A percentile compares a stretch with the other conserved stretches of the same genome.
Evolutionary conservation across 2,329 filamentous ascomycete genomes (phyloP).

Genomic region (Onygena corvina): DNA sequence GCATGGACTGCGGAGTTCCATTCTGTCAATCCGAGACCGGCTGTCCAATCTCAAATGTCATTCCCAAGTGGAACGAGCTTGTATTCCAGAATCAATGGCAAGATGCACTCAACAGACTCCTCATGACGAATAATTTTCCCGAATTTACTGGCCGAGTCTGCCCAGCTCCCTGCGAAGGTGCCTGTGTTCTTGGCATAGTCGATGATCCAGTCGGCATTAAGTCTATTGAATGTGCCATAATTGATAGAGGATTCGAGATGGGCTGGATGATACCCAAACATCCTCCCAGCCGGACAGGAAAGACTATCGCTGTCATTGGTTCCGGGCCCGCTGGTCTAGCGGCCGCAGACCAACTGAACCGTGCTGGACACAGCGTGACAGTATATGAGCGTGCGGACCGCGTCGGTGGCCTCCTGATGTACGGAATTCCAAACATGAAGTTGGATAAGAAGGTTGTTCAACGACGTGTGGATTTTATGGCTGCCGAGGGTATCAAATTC

Average conservation of each 20-base stretch:
- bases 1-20: conserved; percentile 97
- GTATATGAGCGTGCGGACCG: conserved; percentile 90
- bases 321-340: conserved; percentile 88
- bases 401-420: conserved; percentile 86
- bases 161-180: conserved; percentile 90
- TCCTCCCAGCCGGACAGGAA: conserved; percentile 70
- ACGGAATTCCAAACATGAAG: conserved; percentile 99
- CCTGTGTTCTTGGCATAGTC: conserved; percentile 91
- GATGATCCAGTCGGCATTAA: conserved; percentile 97
- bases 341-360: conserved; percentile 85
- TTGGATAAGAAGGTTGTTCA: conserved; percentile 96
- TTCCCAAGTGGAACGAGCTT: conserved; percentile 90
- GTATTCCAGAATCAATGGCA: conserved; percentile 68
- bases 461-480: conserved; percentile 90
- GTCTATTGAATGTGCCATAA: conserved; percentile 95
- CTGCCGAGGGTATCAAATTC: conserved; percentile 72
- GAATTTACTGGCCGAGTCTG: conserved; percentile 97
- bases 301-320: conserved; percentile 77
- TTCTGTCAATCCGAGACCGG: conserved; percentile 96
- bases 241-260: conserved; percentile 94
- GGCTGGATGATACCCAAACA: conserved; percentile 88
- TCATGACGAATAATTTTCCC: conserved; percentile 98
- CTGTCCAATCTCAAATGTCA: conserved; percentile 94
- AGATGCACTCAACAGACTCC: conserved; percentile 76
- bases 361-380: conserved; percentile 74